Evolutionary conservation across 805 yeast genomes (phyloP).

Genomic region (Pichia phayaonensis): DNA sequence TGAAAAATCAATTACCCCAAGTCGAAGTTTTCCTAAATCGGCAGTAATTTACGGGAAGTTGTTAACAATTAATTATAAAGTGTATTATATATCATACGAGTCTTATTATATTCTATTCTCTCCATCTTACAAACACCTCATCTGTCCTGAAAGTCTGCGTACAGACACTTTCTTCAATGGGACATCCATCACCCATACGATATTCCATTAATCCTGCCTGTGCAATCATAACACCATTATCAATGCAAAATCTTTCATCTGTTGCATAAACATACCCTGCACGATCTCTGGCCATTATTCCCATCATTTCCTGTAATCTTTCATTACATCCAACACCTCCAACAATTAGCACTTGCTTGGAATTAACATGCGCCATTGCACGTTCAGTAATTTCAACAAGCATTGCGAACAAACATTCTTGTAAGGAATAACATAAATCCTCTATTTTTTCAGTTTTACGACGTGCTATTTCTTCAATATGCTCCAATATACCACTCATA

Average conservation of each 20-base stretch:
- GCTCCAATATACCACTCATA: slow-evolving; percentile 91
- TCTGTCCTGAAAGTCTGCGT: slow-evolving; percentile 93
- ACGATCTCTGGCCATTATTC: slow-evolving; percentile 82
- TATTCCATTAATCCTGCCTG: slow-evolving; percentile 90
- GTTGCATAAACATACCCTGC: slow-evolving; percentile 89
- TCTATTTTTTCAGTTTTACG: slow-evolving; percentile 29
- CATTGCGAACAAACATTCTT: slow-evolving; percentile 92
- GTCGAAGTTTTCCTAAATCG: background rate
- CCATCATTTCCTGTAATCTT: slow-evolving; percentile 94
- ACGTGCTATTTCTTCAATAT: slow-evolving; percentile 50
- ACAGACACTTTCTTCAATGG: slow-evolving; percentile 67
- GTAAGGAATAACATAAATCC: slow-evolving; percentile 87
- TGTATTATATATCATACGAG: no score
- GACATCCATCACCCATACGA: slow-evolving; percentile 66
- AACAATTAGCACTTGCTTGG: slow-evolving; percentile 84
- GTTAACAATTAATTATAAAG: no score
- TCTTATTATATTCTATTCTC: slow-evolving; percentile 25
- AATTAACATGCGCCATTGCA: slow-evolving; percentile 95
- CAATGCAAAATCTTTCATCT: slow-evolving; percentile 94
- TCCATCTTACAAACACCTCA: slow-evolving; percentile 85
- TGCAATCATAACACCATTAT: slow-evolving; percentile 98
- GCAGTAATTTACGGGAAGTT: background rate
- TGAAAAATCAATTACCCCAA: background rate
- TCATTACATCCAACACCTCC: slow-evolving; percentile 99
- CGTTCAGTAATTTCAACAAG: slow-evolving; percentile 95